A percentile compares a stretch with the other conserved stretches of the same genome.
These are phyloP conservation scores for Cystofilobasidium macerans DNA, from an alignment of 768 basidiomycete species.

Conservation along the genomic window DNA sequence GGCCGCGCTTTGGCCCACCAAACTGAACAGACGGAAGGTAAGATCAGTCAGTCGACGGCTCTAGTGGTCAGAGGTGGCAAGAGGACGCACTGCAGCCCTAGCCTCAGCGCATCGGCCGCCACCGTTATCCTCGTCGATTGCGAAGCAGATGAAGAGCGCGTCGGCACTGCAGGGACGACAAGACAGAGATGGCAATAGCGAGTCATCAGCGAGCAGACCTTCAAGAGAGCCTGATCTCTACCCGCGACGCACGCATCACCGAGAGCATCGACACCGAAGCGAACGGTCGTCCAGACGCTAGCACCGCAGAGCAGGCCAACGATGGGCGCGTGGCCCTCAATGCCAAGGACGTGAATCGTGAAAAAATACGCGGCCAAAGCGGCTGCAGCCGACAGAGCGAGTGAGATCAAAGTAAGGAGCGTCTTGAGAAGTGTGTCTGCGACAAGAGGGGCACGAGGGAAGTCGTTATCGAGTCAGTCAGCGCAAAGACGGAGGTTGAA, in stretches of 20 bases:
- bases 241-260: constrained; percentile 54
- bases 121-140: constrained; percentile 52
- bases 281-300: constrained; percentile 66
- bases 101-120: constrained; percentile 48
- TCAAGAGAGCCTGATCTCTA: too few species aligned
- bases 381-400: constrained; percentile 70
- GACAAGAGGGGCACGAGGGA: background rate
- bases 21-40: too few species aligned
- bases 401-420: constrained; percentile 50
- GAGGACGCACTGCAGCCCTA: constrained; percentile 47
- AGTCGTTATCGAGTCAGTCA: background rate
- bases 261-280: constrained; percentile 72
- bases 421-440: constrained; percentile 62
- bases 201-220: background rate
- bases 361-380: constrained; percentile 74
- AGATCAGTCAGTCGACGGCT: too few species aligned
- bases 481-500: background rate
- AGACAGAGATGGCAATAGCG: background rate
- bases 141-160: constrained; percentile 56
- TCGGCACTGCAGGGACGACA: constrained; percentile 44
- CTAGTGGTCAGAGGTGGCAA: too few species aligned
- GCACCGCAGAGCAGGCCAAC: constrained; percentile 66
- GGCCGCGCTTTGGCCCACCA: too few species aligned
- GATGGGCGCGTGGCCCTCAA: constrained; percentile 57
- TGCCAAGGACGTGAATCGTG: constrained; percentile 65